Conservation (phyloP, 345 rosid species). For the Carallia brachiata region DNA sequence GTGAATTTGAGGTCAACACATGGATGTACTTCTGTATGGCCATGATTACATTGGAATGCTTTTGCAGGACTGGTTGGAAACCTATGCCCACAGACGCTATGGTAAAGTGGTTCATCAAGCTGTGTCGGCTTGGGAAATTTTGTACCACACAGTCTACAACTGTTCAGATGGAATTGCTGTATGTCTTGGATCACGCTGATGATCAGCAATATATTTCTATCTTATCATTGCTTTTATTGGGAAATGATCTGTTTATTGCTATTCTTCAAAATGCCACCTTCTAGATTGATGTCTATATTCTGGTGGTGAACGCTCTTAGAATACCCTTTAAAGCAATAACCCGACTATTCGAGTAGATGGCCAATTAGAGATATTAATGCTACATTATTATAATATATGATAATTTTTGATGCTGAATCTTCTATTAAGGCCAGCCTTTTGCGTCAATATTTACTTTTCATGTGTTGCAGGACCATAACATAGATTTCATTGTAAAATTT, state of each 20-base stretch:
- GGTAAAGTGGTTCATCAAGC: conserved; percentile 58
- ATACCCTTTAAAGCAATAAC: too few relatives aligned
- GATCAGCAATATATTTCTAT: conserved; percentile 3
- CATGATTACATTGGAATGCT: conserved; percentile 10
- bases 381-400: neutral
- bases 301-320: too few relatives aligned
- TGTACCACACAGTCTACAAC: conserved; percentile 75
- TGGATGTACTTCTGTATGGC: neutral
- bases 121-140: conserved; percentile 80
- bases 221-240: neutral
- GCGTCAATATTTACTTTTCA: neutral
- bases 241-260: too few relatives aligned
- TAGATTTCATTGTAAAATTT: conserved; percentile 81
- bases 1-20: neutral
- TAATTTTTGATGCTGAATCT: neutral
- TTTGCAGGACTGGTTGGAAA: conserved; percentile 79
- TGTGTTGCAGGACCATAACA: conserved; percentile 80
- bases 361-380: too few relatives aligned
- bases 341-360: too few relatives aligned
- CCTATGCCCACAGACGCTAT: conserved; percentile 73
- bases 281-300: too few relatives aligned
- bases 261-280: too few relatives aligned
- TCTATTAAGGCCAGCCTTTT: neutral
- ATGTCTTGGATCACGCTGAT: conserved; percentile 31
- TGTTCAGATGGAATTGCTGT: conserved; percentile 81